Evolutionary conservation across 768 basidiomycete species (phyloP).

Genomic region (Kwoniella mangroviensis): DNA sequence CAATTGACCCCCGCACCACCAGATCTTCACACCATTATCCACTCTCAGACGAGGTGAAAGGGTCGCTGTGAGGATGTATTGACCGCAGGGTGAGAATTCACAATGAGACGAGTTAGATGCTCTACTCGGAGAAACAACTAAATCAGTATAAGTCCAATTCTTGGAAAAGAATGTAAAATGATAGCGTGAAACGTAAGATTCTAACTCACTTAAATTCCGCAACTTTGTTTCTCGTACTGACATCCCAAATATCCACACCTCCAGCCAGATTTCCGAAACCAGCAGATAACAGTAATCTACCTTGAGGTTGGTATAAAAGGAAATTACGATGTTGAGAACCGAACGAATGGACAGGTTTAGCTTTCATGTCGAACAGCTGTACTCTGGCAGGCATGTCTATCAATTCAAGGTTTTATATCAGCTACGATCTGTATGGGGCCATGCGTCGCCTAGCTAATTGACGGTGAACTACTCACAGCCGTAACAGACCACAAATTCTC

Average conservation of each 20-base stretch:
- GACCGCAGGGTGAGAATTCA: conserved; percentile 93
- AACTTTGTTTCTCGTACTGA: conserved; percentile 79
- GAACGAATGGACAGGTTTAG: conserved; percentile 85
- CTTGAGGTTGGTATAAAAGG: conserved; percentile 92
- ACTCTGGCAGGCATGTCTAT: conserved; percentile 90
- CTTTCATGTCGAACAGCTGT: conserved; percentile 87
- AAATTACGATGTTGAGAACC: conserved; percentile 88
- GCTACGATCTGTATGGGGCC: background rate
- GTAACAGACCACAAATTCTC: conserved; percentile 95
- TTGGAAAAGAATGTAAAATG: too few relatives aligned
- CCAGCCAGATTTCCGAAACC: conserved; percentile 98
- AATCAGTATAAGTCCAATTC: too few relatives aligned
- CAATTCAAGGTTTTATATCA: too few relatives aligned
- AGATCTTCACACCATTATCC: conserved; percentile 96
- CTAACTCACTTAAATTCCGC: conserved; percentile 59
- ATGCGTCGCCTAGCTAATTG: background rate
- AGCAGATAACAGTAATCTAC: conserved; percentile 80
- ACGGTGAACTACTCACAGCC: conserved; percentile 71
- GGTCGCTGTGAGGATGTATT: conserved; percentile 90
- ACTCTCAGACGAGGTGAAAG: conserved; percentile 94
- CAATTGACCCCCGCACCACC: conserved; percentile 88
- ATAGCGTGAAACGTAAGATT: too few relatives aligned
- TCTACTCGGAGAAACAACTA: conserved; percentile 57
- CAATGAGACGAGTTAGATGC: conserved; percentile 93
- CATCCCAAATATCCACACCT: conserved; percentile 88